Evolutionary conservation across 306 rosid species (phyloP), one percentile per base, ranked within the genome.

Genomic region (Pachyrhizus erosus): DNA sequence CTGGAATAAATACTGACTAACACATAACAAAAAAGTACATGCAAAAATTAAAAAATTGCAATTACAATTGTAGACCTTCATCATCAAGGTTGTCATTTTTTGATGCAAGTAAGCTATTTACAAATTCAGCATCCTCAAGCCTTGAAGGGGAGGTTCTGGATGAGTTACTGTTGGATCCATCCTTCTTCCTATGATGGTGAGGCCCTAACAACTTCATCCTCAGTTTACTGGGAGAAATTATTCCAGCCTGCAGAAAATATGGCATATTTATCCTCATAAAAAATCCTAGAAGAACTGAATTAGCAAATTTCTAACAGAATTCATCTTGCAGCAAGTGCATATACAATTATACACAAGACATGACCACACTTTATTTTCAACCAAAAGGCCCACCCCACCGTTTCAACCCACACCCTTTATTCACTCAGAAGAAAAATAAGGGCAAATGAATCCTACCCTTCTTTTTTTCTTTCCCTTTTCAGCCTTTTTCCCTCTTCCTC

Each of bases 71-170:
- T 84, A 39, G 0, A 93, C 99, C 99, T 93, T 92, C 94, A 65
- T 90, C 95, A 24, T 89, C 92, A 80, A 86, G 84, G 82, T 48
- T 90, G 52, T 85, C 94, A 79, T 49, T 69, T 34, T 86, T 70
- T 14, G 89, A 74, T 71, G 80, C 64, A 54, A 95, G 87, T 76
- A 95, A 88, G 90, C 96, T 85, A 76, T 91, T 87, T 64, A 87
- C 91, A 87, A 88, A 91, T 48, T 93, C 98, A 26, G 93, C 37
- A 82, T 95, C 94, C 9, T 85, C 94, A 78, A 88, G 64, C 85
- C 89, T 91, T 33, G 99, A 85, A 79, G 99, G 99, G 45, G 99
- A 95, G 66, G 98, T 93, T 89, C 99, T 93, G 18, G 98, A 86
- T 58, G 99, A 95, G 90, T 90, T 93, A 84, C 86, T 82, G 85